Conservation (phyloP, 202 grass and related monocot genomes). For the Carex sylvatica region DNA sequence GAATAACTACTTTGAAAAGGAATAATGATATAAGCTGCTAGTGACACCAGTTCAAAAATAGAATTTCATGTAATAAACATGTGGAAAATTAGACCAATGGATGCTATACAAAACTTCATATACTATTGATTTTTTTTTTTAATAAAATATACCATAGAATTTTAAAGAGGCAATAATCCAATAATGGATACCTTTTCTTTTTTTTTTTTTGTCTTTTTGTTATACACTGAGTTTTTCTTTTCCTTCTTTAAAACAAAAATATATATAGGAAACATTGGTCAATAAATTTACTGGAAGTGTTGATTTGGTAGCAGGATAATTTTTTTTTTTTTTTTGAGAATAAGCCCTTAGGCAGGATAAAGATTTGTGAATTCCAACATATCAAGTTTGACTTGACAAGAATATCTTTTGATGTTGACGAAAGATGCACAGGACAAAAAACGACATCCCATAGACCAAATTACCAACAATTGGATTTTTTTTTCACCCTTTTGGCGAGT, state of each 20-base stretch:
- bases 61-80: background rate
- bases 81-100: background rate
- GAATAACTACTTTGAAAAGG: background rate
- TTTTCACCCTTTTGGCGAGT: slow-evolving; percentile 3
- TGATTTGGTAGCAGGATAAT: background rate
- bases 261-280: background rate
- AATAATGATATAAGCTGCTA: background rate
- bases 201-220: background rate
- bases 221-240: background rate
- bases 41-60: background rate
- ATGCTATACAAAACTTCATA: background rate
- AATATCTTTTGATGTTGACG: background rate
- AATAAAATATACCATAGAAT: background rate
- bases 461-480: background rate
- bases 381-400: slow-evolving; percentile 6
- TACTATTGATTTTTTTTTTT: no score
- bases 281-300: background rate
- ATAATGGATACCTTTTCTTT: background rate
- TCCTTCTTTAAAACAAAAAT: background rate
- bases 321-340: no score
- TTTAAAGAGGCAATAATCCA: background rate
- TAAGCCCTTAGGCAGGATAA: no score
- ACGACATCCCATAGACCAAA: background rate
- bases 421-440: background rate
- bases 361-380: slow-evolving; percentile 2